These are phyloP conservation scores for Nectriaceae sp. DNA, from an alignment of 2,329 filamentous ascomycete genomes.

Conservation along the genomic window DNA sequence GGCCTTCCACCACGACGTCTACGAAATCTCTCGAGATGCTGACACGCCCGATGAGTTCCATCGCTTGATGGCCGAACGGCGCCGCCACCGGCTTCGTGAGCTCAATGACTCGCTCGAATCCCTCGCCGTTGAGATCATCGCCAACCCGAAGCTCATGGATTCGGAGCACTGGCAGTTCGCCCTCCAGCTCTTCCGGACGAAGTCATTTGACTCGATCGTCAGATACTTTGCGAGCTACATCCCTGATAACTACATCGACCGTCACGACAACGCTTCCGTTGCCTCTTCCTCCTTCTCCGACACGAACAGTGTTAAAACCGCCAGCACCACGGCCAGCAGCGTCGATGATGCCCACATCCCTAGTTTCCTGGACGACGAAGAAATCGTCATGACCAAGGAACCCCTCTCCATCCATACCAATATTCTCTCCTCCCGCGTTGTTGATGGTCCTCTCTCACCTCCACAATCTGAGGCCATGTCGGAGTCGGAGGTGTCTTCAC, in stretches of 20 bases:
- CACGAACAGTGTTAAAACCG: conserved; percentile 38
- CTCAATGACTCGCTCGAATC: conserved; percentile 58
- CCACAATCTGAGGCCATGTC: conserved; percentile 53
- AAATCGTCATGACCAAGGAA: conserved; percentile 47
- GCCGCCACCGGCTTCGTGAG: conserved; percentile 54
- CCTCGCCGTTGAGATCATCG: conserved; percentile 62
- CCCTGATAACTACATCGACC: conserved; percentile 48
- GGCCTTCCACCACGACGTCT: conserved; percentile 63
- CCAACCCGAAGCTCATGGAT: conserved; percentile 59
- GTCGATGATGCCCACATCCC: conserved; percentile 38
- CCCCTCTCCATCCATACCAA: conserved; percentile 35
- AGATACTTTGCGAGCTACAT: conserved; percentile 62
- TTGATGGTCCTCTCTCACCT: conserved; percentile 36
- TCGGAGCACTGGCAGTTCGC: conserved; percentile 61
- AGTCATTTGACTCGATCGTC: conserved; percentile 61
- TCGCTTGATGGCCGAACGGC: conserved; percentile 53
- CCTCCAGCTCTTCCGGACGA: conserved; percentile 60
- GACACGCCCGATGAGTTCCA: conserved; percentile 56
- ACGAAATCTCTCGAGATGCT: conserved; percentile 56
- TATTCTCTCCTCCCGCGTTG: conserved; percentile 18
- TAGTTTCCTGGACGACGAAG: conserved; percentile 47
- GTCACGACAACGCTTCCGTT: conserved; percentile 38
- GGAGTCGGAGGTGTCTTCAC: conserved; percentile 43
- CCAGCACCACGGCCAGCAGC: conserved; percentile 42
- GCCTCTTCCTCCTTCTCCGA: conserved; percentile 42